Evolutionary conservation across 352 stramenopile genomes (phyloP).

Genomic region (Phytophthora palmivora): DNA sequence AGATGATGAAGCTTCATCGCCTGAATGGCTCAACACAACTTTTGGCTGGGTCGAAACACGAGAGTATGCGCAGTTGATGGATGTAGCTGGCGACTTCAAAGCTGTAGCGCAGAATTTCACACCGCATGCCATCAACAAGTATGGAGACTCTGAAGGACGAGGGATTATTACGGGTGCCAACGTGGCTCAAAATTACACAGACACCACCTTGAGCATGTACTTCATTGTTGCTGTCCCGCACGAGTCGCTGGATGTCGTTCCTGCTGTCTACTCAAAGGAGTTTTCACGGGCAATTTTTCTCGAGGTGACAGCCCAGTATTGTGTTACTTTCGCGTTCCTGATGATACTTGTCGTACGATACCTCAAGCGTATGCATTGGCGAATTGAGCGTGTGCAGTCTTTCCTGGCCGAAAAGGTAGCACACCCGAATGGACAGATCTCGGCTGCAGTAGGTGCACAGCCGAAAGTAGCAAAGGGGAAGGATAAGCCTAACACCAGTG

Average conservation of each 20-base stretch:
- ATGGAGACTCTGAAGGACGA: conserved; percentile 63
- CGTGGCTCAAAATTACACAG: conserved; percentile 56
- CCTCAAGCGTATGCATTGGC: conserved; percentile 80
- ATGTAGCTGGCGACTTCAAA: conserved; percentile 66
- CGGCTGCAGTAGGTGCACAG: conserved; percentile 2
- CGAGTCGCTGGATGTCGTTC: conserved; percentile 62
- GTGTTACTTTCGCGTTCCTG: conserved; percentile 54
- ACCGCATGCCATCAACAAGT: conserved; percentile 74
- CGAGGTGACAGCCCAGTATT: conserved; percentile 65
- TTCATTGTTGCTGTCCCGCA: conserved; percentile 78
- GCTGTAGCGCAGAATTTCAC: conserved; percentile 70
- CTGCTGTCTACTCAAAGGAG: conserved; percentile 76
- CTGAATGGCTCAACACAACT: conserved; percentile 68
- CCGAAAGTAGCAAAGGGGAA: conserved; percentile 12
- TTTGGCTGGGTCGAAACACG: conserved; percentile 69
- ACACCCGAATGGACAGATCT: conserved; percentile 24
- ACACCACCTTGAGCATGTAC: conserved; percentile 84
- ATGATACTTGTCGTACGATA: conserved; percentile 60
- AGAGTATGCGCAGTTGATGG: conserved; percentile 74
- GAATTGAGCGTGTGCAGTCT: conserved; percentile 79
- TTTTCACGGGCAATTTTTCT: conserved; percentile 72
- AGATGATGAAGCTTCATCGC: conserved; percentile 57
- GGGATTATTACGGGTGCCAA: conserved; percentile 75
- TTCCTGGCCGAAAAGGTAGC: conserved; percentile 75
- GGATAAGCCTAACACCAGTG: conserved; percentile 2